Base-by-base conservation (phyloP, 176 grass and related monocot genomes). In the Aegilops tauschii region DNA sequence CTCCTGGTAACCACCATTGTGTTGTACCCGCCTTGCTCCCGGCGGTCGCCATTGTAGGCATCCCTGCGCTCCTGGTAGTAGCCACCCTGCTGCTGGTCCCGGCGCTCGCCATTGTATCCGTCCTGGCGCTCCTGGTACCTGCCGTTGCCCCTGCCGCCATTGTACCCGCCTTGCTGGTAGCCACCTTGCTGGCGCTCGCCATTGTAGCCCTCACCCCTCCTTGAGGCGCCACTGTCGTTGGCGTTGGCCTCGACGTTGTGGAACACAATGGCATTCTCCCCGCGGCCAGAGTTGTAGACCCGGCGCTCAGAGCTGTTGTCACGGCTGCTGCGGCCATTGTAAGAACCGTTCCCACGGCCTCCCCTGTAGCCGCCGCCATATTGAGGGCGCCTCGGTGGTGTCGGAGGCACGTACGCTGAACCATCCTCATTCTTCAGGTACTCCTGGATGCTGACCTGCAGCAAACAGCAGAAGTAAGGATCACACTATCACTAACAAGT, bases 371-470 rank as follows among this genome's bases (percentile, higher is more conserved):
- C 14, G 28, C 21, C 14, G 0, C 2, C 73, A 1, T 49, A 10
- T 49, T 21, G n/a, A 18, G 25, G 49, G 76, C 76, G 54, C 64
- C 63, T 82, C 12, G 76, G 23, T 18, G 59, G 86, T 21, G 1
- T 18, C 5, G 42, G 42, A 30, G 82, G 69, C 0, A 28, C 59
- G 8, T 65, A 84, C 18, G 16, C 72, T 12, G 32, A 4, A 17
- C 72, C 83, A 35, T 77, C 72, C 2, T 61, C 50, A 54, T 35
- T 65, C 74, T 85, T 68, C 16, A 78, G 21, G 4, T 75, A 59
- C 3, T 85, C 42, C 39, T 80, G 61, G 76, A 71, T 35, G 14
- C n/a, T 42, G 9, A 65, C 58, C 89, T 90, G 89, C 62, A 87
- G 44, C 50, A 87, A 77, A 45, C 6, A 64, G 14, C 25, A 64